phyloP scores from a whole-genome alignment of 73 alveolate species.

The Durusdinium trenchii region DNA sequence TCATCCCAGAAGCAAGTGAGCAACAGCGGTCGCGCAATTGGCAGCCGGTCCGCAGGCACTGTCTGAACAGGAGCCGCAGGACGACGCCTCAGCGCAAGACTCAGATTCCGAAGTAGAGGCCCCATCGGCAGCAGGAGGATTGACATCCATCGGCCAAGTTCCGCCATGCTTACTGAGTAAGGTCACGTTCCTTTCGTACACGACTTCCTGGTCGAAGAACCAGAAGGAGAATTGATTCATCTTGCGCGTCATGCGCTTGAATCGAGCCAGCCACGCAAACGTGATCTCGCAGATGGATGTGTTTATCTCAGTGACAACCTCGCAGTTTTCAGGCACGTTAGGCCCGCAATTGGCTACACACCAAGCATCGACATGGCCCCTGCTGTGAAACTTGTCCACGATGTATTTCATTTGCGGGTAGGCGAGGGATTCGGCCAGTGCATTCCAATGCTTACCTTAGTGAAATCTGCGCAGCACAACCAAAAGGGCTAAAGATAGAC shows the following conservation, averaged over 20 bases:
- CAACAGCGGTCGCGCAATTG: too few species aligned
- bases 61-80: not conserved
- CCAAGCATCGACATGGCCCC: not conserved
- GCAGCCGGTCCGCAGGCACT: too few species aligned
- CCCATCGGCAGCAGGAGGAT: not conserved
- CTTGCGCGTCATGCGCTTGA: not conserved
- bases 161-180: not conserved
- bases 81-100: not conserved
- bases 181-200: not conserved
- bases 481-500: too few species aligned
- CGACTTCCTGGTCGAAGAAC: not conserved
- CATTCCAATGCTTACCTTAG: not conserved
- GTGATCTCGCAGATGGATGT: constrained; percentile 21
- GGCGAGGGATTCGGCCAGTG: not conserved
- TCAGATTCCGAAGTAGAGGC: not conserved
- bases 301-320: not conserved
- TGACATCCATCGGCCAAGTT: not conserved
- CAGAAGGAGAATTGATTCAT: not conserved
- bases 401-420: not conserved
- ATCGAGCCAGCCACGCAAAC: constrained; percentile 16
- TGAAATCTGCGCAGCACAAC: not conserved
- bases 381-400: not conserved
- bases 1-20: too few species aligned
- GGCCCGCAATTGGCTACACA: not conserved
- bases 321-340: not conserved